These are phyloP conservation scores for Nissolia schottii DNA, from an alignment of 306 rosid species.

Conservation along the genomic window DNA sequence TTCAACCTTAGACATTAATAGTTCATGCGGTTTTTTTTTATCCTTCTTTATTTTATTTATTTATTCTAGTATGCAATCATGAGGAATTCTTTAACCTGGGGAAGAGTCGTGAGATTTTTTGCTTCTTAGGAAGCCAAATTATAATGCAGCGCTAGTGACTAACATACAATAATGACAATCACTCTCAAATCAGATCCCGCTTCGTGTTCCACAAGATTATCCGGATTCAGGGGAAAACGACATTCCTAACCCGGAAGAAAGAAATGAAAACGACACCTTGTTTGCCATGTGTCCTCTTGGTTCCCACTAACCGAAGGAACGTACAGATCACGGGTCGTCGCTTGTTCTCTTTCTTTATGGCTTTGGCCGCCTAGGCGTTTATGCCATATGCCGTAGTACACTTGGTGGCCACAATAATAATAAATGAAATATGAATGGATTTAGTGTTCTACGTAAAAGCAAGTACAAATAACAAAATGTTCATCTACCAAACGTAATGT, in stretches of 20 bases:
- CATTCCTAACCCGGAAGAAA: background rate
- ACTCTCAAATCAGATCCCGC: background rate
- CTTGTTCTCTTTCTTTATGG: background rate
- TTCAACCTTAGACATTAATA: too few relatives aligned
- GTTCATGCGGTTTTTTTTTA: too few relatives aligned
- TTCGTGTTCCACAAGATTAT: background rate
- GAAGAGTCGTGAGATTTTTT: background rate
- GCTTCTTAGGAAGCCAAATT: background rate
- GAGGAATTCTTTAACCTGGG: background rate
- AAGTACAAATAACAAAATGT: too few relatives aligned
- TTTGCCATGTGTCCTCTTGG: background rate
- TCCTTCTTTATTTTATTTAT: too few relatives aligned
- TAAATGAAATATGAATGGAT: too few relatives aligned
- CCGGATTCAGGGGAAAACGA: background rate
- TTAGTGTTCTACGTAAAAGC: too few relatives aligned
- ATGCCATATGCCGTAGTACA: background rate
- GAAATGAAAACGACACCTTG: background rate
- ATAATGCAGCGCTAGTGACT: background rate
- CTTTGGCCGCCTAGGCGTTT: background rate
- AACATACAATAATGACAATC: background rate
- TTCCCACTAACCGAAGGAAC: background rate
- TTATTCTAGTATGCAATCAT: too few relatives aligned
- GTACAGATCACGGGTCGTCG: background rate
- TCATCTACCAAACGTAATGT: background rate
- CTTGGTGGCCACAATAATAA: background rate